These are phyloP conservation scores for Cryptosporidium baileyi DNA, from an alignment of 169 alveolate genomes.

Conservation along the genomic window DNA sequence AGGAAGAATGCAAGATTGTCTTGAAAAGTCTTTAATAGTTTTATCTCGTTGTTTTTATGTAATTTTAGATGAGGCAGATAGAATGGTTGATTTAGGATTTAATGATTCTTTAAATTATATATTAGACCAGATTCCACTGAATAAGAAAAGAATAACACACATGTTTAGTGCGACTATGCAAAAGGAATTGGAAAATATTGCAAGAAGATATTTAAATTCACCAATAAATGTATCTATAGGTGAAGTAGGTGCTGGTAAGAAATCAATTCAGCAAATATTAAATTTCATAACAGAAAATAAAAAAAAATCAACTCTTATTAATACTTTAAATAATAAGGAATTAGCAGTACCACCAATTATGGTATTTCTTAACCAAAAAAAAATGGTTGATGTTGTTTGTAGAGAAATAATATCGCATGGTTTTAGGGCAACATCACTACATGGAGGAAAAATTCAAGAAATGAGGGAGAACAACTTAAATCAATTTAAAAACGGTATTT, in stretches of 20 bases:
- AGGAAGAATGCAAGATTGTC: conserved; percentile 95
- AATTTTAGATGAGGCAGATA: conserved; percentile 97
- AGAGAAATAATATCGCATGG: conserved; percentile 61
- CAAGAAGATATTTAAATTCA: conserved; percentile 88
- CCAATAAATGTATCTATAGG: conserved; percentile 93
- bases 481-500: conserved; percentile 87
- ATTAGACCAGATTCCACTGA: conserved; percentile 85
- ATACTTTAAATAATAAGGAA: conserved; percentile 69
- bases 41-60: conserved; percentile 92
- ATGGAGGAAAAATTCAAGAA: conserved; percentile 93
- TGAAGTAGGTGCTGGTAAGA: conserved; percentile 93
- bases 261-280: conserved; percentile 89
- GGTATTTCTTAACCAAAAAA: conserved; percentile 92
- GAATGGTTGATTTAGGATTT: conserved; percentile 97
- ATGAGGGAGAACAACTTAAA: conserved; percentile 90
- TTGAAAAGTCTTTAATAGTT: conserved; percentile 89
- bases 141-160: conserved; percentile 84
- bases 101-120: conserved; percentile 93
- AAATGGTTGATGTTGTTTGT: conserved; percentile 88
- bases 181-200: conserved; percentile 90
- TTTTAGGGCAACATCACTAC: conserved; percentile 81
- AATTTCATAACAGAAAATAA: conserved; percentile 88
- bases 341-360: conserved; percentile 90
- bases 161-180: conserved; percentile 97
- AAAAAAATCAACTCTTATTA: conserved; percentile 80